Conservation (phyloP, 495 filamentous ascomycete genomes). For the Monascus purpureus region DNA sequence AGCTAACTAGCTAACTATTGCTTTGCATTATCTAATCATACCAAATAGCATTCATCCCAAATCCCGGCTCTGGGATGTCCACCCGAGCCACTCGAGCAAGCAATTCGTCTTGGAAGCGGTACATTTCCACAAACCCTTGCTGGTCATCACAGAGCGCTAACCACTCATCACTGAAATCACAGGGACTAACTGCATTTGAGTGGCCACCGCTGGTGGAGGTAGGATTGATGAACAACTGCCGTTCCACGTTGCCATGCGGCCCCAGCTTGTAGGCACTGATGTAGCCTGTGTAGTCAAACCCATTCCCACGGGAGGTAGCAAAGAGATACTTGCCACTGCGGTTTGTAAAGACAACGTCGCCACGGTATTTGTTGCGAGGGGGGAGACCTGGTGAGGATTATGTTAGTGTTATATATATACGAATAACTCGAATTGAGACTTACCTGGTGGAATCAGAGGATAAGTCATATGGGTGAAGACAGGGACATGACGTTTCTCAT, state of each 20-base stretch:
- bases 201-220: constrained; percentile 77
- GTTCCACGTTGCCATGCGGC: constrained; percentile 55
- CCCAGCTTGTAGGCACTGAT: constrained; percentile 62
- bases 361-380: constrained; percentile 47
- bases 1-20: too few relatives aligned
- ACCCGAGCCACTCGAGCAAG: constrained; percentile 58
- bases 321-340: constrained; percentile 56
- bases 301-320: constrained; percentile 66
- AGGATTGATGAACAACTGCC: constrained; percentile 63
- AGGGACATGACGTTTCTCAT: constrained; percentile 59
- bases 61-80: constrained; percentile 65
- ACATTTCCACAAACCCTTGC: constrained; percentile 74
- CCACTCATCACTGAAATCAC: constrained; percentile 74
- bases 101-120: constrained; percentile 67
- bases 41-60: constrained; percentile 87
- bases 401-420: too few relatives aligned
- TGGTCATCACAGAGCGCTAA: constrained; percentile 74
- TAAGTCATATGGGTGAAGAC: constrained; percentile 67
- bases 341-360: constrained; percentile 61
- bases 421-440: too few relatives aligned
- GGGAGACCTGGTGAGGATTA: constrained; percentile 30
- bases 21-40: too few relatives aligned
- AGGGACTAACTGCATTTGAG: constrained; percentile 69
- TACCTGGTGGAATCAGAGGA: constrained; percentile 62
- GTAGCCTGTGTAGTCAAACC: constrained; percentile 62